Evolutionary conservation across 2,329 filamentous ascomycete species (phyloP), one percentile per base, ranked within the genome.

Genomic region (Fusarium buxicola): DNA sequence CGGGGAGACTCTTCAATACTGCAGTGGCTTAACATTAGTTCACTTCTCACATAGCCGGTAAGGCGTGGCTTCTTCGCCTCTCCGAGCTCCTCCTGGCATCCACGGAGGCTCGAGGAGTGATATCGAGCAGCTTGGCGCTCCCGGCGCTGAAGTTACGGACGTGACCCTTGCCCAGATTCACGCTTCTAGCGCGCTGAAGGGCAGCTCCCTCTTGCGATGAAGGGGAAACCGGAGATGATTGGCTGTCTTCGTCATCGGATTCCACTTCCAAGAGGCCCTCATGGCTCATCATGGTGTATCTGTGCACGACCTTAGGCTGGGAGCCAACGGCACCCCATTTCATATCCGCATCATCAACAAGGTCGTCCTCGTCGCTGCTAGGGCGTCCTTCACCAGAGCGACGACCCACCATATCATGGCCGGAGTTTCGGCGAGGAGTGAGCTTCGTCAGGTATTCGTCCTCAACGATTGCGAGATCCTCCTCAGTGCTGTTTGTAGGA

Each of bases 81-180:
- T 66, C 70, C 46, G 58, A 70, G 49, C 72, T 74, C 66, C 76
- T 75, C 71, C 78, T 81, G 36, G 75, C 77, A 61, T 88, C 86
- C 11, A 77, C 75, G 18, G 86, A 89, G 39, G 74, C 73, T 24
- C 84, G 81, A 18, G 85, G 82, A 16, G 83, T 82, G 41, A 94
- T 82, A 45, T 93, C 88, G 45, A 95, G 78, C 47, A 94, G 76
- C 75, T 87, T 90, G 10, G 91, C 91, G 71, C 90, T 94, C 45
- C 91, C 91, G 39, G 90, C 89, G 70, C 90, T 94, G 70, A 93
- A 88, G 63, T 89, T 89, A 50, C 89, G 84, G 16, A 81, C 85
- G 68, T 94, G 90, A 9, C 83, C 81, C 69, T 82, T 86, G 55
- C 86, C 85, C 45, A 90, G 80, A 59, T 89, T 86, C 55, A 94